These are phyloP conservation scores for Fusarium tricinctum DNA, from an alignment of 2,329 filamentous ascomycete species.

Conservation along the genomic window DNA sequence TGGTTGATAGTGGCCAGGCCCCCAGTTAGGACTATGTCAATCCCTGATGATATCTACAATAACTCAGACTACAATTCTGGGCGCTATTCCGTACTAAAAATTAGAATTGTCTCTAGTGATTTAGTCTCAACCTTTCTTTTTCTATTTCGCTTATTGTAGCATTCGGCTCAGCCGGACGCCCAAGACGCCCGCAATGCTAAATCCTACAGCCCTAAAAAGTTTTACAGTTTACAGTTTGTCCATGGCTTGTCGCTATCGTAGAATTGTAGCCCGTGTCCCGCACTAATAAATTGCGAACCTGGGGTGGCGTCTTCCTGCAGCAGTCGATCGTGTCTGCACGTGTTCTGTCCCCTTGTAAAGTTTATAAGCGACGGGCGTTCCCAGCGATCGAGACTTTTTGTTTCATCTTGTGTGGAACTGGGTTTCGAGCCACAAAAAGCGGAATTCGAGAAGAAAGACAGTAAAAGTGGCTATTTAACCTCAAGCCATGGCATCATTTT, in stretches of 20 bases:
- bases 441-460: background rate
- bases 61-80: too few relatives aligned
- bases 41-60: background rate
- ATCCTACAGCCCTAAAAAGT: background rate
- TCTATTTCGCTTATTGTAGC: background rate
- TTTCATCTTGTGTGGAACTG: constrained; percentile 10
- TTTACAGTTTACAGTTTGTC: background rate
- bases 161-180: too few relatives aligned
- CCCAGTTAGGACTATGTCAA: background rate
- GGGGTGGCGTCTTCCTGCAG: constrained; percentile 15
- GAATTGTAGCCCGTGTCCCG: constrained; percentile 1
- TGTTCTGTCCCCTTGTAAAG: constrained; percentile 26
- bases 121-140: background rate
- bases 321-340: constrained; percentile 22
- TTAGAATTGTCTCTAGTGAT: background rate
- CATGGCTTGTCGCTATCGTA: constrained; percentile 2
- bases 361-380: constrained; percentile 25
- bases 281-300: constrained; percentile 6
- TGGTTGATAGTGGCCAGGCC: background rate
- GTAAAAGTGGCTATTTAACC: background rate
- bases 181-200: background rate
- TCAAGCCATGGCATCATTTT: constrained; percentile 6
- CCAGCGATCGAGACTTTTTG: constrained; percentile 24
- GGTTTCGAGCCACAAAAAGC: background rate
- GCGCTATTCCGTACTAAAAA: background rate